A percentile compares a stretch with the other conserved stretches of the same genome.
These are phyloP conservation scores for Cercospora sp. DNA, from an alignment of 2,329 filamentous ascomycete genomes.

Conservation along the genomic window DNA sequence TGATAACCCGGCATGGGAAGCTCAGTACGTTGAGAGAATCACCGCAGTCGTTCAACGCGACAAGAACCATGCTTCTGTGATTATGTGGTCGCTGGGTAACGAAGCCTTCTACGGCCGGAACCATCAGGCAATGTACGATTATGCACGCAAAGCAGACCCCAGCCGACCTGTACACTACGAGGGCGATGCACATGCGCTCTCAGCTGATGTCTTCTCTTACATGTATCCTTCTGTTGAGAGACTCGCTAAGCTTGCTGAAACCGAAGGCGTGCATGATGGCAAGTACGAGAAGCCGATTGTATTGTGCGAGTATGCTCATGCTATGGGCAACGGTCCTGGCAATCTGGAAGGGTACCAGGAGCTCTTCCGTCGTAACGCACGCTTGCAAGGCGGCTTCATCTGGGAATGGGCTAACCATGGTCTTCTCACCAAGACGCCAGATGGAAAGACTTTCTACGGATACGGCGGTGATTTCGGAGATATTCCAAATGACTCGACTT, in stretches of 20 bases:
- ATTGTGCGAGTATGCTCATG: slow-evolving; percentile 56
- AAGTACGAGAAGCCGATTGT: slow-evolving; percentile 54
- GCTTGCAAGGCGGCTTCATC: slow-evolving; percentile 61
- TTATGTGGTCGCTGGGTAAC: slow-evolving; percentile 72
- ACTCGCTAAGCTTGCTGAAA: slow-evolving; percentile 48
- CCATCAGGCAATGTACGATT: slow-evolving; percentile 66
- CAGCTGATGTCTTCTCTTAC: slow-evolving; percentile 62
- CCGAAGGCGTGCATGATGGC: slow-evolving; percentile 36
- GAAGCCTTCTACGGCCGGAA: slow-evolving; percentile 70
- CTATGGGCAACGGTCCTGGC: slow-evolving; percentile 73
- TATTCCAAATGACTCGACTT: slow-evolving; percentile 40
- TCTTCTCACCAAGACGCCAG: slow-evolving; percentile 39
- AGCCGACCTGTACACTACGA: slow-evolving; percentile 65
- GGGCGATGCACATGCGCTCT: slow-evolving; percentile 59
- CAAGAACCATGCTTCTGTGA: slow-evolving; percentile 67
- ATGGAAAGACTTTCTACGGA: slow-evolving; percentile 40
- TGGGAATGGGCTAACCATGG: slow-evolving; percentile 49
- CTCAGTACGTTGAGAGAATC: slow-evolving; percentile 66
- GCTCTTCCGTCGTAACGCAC: slow-evolving; percentile 59
- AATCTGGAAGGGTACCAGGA: slow-evolving; percentile 63
- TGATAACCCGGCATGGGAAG: slow-evolving; percentile 60
- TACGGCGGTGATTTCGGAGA: slow-evolving; percentile 41
- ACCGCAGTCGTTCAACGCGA: slow-evolving; percentile 65
- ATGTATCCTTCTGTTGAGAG: slow-evolving; percentile 63
- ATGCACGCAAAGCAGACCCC: slow-evolving; percentile 57